These are phyloP conservation scores for Bacterosira constricta DNA, from an alignment of 108 stramenopile genomes.

Conservation along the genomic window DNA sequence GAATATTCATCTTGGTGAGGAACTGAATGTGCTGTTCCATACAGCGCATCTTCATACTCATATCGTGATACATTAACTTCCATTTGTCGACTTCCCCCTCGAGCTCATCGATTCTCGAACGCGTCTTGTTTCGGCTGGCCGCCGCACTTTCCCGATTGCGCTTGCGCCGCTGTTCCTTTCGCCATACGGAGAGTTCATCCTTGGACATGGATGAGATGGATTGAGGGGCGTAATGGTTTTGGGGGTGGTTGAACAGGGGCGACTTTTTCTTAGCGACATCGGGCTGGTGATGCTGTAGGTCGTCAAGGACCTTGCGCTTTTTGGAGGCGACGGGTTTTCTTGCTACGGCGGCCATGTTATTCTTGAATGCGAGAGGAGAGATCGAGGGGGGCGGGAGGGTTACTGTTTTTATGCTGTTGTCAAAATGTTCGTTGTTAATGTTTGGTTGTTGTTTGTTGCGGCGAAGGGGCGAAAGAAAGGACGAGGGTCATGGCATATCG, in stretches of 20 bases:
- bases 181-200: conserved; percentile 72
- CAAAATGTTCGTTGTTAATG: too few relatives aligned
- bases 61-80: conserved; percentile 50
- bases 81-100: conserved; percentile 62
- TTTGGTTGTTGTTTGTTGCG: too few relatives aligned
- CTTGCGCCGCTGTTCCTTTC: conserved; percentile 79
- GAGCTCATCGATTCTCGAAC: conserved; percentile 61
- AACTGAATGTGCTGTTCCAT: conserved; percentile 39
- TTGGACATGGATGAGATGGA: conserved; percentile 48
- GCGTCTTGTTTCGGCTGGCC: conserved; percentile 64
- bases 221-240: conserved; percentile 38
- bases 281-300: background rate
- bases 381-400: background rate
- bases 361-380: background rate
- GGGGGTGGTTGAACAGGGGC: conserved; percentile 32
- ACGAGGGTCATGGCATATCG: too few relatives aligned
- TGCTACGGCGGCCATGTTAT: conserved; percentile 11
- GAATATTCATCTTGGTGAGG: conserved; percentile 6
- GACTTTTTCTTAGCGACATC: conserved; percentile 19
- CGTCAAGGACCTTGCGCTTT: conserved; percentile 24
- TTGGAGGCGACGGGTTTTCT: conserved; percentile 11
- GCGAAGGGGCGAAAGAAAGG: too few relatives aligned
- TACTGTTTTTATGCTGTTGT: too few relatives aligned
- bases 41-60: conserved; percentile 26
- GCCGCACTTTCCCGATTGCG: conserved; percentile 81